phyloP scores from a whole-genome alignment of 2,329 filamentous ascomycete species.

The Monilinia laxa region DNA sequence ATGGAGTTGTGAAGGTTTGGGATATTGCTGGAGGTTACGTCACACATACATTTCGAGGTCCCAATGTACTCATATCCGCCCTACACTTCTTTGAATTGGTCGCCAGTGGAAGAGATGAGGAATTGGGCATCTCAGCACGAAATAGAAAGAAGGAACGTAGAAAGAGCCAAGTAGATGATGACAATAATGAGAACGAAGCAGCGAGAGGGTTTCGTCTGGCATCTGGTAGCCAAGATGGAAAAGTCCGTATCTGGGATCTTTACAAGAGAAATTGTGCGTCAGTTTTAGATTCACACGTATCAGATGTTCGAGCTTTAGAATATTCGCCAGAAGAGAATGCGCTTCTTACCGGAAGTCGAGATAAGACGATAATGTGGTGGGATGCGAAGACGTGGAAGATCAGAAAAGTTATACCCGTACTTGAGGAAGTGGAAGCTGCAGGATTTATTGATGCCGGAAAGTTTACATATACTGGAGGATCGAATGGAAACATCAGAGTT shows the following conservation, averaged over 20 bases:
- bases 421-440: slow-evolving; percentile 81
- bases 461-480: slow-evolving; percentile 80
- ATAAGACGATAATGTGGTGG: slow-evolving; percentile 95
- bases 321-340: slow-evolving; percentile 74
- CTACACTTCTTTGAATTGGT: slow-evolving; percentile 85
- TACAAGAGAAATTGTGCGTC: slow-evolving; percentile 77
- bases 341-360: slow-evolving; percentile 80
- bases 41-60: slow-evolving; percentile 93
- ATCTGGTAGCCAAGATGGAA: slow-evolving; percentile 91
- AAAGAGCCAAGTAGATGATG: slow-evolving; percentile 47
- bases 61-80: slow-evolving; percentile 87
- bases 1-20: slow-evolving; percentile 95
- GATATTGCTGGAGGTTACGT: slow-evolving; percentile 87
- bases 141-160: slow-evolving; percentile 48
- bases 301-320: slow-evolving; percentile 84
- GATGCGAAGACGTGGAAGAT: slow-evolving; percentile 82
- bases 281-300: slow-evolving; percentile 88
- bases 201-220: slow-evolving; percentile 73
- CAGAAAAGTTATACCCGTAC: slow-evolving; percentile 74
- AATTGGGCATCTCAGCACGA: slow-evolving; percentile 40
- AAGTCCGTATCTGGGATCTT: slow-evolving; percentile 87
- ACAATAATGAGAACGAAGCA: slow-evolving; percentile 49
- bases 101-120: slow-evolving; percentile 43
- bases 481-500: slow-evolving; percentile 76
- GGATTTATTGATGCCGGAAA: slow-evolving; percentile 73